These are phyloP conservation scores for Xylariaceae sp. DNA, from an alignment of 2,329 filamentous ascomycete genomes.

Conservation along the genomic window DNA sequence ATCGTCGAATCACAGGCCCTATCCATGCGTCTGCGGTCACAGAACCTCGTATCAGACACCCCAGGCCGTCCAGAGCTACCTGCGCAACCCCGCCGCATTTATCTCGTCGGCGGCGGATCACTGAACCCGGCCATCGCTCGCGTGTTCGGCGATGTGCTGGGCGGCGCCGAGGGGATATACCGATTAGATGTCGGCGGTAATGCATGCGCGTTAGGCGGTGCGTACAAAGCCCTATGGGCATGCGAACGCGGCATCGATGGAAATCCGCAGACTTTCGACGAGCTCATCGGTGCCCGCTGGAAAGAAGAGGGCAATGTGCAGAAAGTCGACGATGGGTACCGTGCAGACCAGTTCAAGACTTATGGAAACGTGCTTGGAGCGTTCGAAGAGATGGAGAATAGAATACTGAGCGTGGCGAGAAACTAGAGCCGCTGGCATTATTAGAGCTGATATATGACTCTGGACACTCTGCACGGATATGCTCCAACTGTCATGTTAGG, in stretches of 20 bases:
- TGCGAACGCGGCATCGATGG: constrained; percentile 56
- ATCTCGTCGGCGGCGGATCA: constrained; percentile 84
- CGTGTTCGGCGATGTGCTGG: constrained; percentile 83
- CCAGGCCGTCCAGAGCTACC: constrained; percentile 52
- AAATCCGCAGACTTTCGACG: constrained; percentile 70
- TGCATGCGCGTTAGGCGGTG: constrained; percentile 88
- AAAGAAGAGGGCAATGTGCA: constrained; percentile 78
- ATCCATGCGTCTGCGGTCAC: constrained; percentile 81
- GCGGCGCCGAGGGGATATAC: constrained; percentile 85
- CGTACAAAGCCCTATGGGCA: constrained; percentile 96
- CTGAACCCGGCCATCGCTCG: constrained; percentile 85
- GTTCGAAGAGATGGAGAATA: constrained; percentile 32
- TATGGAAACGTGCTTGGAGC: constrained; percentile 76
- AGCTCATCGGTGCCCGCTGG: constrained; percentile 82
- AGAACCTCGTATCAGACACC: constrained; percentile 65
- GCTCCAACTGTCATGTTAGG: too few species aligned
- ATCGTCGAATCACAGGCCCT: constrained; percentile 96
- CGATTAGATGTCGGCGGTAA: constrained; percentile 92
- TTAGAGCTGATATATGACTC: too few species aligned
- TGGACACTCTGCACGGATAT: too few species aligned
- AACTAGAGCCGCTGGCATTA: constrained; percentile 19
- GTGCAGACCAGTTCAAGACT: constrained; percentile 67
- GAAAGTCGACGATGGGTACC: constrained; percentile 80
- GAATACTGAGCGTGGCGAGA: constrained; percentile 30
- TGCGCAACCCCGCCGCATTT: constrained; percentile 21